Conservation (phyloP, 2,329 filamentous ascomycete genomes). For the Curvularia lunata region DNA sequence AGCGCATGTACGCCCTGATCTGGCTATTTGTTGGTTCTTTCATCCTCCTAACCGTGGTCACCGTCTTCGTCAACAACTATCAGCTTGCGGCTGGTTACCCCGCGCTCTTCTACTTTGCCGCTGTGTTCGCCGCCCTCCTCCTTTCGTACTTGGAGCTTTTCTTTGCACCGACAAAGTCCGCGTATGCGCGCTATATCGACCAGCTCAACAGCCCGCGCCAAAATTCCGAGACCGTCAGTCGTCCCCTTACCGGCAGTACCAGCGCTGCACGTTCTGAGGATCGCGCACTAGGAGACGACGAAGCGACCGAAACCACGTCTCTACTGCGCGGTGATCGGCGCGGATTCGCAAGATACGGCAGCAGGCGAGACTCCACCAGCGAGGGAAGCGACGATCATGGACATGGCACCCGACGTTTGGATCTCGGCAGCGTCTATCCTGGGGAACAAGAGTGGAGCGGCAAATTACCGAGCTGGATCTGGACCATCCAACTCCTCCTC, state of each 20-base stretch:
- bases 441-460: conserved; percentile 87
- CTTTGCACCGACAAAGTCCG: conserved; percentile 70
- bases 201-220: conserved; percentile 20
- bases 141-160: conserved; percentile 83
- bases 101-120: conserved; percentile 78
- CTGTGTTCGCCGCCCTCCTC: conserved; percentile 74
- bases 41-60: conserved; percentile 71
- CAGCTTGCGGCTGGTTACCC: conserved; percentile 79
- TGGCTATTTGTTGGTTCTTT: conserved; percentile 85
- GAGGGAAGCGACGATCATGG: conserved; percentile 44
- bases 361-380: conserved; percentile 48
- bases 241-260: conserved; percentile 44
- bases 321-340: conserved; percentile 60
- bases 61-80: conserved; percentile 77
- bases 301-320: conserved; percentile 63
- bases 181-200: conserved; percentile 66
- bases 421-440: conserved; percentile 57
- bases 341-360: conserved; percentile 62
- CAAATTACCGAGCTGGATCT: conserved; percentile 79
- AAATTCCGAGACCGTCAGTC: conserved; percentile 42
- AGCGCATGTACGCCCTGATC: conserved; percentile 78
- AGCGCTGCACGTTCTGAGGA: conserved; percentile 41
- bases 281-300: conserved; percentile 45
- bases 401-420: conserved; percentile 45
- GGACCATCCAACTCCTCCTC: conserved; percentile 84